phyloP scores from a whole-genome alignment of 2,329 filamentous ascomycete species.

The Aspergillus japonicus region DNA sequence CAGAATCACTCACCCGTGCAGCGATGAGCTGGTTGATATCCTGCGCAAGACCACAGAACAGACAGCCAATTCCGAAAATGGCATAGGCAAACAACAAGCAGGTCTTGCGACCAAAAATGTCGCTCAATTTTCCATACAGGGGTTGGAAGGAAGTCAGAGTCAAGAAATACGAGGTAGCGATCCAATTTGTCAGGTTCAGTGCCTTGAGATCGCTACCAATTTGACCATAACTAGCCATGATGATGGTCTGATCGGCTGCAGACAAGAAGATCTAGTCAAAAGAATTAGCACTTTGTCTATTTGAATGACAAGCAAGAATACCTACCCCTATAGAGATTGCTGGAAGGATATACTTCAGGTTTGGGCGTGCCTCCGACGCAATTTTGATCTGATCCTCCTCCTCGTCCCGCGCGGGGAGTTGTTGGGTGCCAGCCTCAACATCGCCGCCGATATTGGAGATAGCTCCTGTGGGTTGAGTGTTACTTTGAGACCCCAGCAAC shows the following conservation, averaged over 20 bases:
- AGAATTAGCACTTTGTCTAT: constrained; percentile 15
- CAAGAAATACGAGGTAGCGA: constrained; percentile 69
- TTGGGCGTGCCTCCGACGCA: constrained; percentile 49
- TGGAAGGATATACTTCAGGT: constrained; percentile 59
- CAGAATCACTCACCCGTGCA: constrained; percentile 50
- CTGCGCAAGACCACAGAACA: constrained; percentile 58
- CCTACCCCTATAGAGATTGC: constrained; percentile 62
- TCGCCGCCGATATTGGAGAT: constrained; percentile 19
- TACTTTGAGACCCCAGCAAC: constrained; percentile 39
- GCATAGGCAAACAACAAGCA: constrained; percentile 54
- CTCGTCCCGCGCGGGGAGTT: neutral
- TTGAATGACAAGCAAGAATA: neutral
- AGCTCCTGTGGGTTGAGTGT: constrained; percentile 26
- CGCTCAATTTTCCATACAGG: constrained; percentile 59
- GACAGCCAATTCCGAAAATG: constrained; percentile 53
- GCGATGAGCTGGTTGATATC: constrained; percentile 65
- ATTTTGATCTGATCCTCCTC: constrained; percentile 25
- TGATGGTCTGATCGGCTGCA: constrained; percentile 73
- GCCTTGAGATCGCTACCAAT: constrained; percentile 75
- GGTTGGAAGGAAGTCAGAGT: constrained; percentile 74
- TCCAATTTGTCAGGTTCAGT: constrained; percentile 73
- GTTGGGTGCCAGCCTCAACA: constrained; percentile 20
- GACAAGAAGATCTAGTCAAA: constrained; percentile 66
- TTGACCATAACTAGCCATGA: constrained; percentile 72
- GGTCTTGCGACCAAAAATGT: constrained; percentile 58